These are phyloP conservation scores for Astrocystis sublimbata DNA, from an alignment of 495 filamentous ascomycete genomes.

Conservation along the genomic window DNA sequence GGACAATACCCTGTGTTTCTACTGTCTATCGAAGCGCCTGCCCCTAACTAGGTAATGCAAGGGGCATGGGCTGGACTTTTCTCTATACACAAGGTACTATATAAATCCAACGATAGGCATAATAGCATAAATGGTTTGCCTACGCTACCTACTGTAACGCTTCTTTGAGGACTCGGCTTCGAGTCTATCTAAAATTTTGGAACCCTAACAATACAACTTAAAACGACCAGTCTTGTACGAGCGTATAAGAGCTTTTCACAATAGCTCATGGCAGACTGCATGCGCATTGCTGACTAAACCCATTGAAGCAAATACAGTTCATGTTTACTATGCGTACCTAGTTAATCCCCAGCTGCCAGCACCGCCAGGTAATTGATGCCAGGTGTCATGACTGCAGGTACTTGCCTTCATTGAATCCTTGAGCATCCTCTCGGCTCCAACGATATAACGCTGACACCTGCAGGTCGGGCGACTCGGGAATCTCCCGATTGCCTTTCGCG, in stretches of 20 bases:
- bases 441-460: slow-evolving; percentile 7
- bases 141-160: too few relatives aligned
- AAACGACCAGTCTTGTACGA: too few relatives aligned
- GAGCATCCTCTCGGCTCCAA: neutral
- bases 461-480: neutral
- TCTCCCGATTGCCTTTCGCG: neutral
- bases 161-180: too few relatives aligned
- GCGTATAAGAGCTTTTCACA: too few relatives aligned
- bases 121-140: too few relatives aligned
- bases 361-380: slow-evolving; percentile 1
- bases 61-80: too few relatives aligned
- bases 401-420: neutral
- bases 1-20: slow-evolving; percentile 27
- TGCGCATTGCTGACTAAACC: too few relatives aligned
- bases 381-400: slow-evolving; percentile 9
- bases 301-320: neutral
- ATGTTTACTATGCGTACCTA: neutral
- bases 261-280: too few relatives aligned
- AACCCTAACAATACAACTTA: too few relatives aligned
- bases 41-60: slow-evolving; percentile 1
- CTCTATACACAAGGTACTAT: neutral
- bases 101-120: neutral
- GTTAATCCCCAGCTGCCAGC: slow-evolving; percentile 17
- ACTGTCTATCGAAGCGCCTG: slow-evolving; percentile 31
- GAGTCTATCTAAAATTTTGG: too few relatives aligned